Evolutionary conservation across 306 rosid species (phyloP).

Genomic region (Hippophae rhamnoides): DNA sequence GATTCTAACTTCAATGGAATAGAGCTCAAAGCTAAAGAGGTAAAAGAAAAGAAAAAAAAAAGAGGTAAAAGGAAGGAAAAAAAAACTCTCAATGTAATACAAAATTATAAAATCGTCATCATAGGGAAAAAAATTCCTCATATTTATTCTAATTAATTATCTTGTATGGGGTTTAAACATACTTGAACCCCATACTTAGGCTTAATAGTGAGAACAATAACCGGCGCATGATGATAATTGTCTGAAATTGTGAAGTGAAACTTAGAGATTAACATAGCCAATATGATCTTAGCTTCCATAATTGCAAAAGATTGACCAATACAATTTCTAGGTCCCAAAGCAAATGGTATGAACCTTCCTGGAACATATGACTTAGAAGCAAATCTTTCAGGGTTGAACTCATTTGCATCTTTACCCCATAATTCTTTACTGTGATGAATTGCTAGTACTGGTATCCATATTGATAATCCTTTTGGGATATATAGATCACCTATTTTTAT

Average conservation of each 20-base stretch:
- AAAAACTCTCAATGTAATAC: no score
- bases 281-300: slow-evolving; percentile 88
- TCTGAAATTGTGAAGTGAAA: slow-evolving; percentile 61
- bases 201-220: slow-evolving; percentile 76
- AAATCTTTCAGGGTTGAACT: slow-evolving; percentile 81
- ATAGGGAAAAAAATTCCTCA: no score
- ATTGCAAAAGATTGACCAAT: slow-evolving; percentile 83
- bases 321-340: slow-evolving; percentile 80
- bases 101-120: no score
- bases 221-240: slow-evolving; percentile 80
- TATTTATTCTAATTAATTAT: slow-evolving; percentile 2
- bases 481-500: slow-evolving; percentile 66
- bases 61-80: no score
- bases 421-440: slow-evolving; percentile 78
- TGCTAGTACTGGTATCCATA: slow-evolving; percentile 96
- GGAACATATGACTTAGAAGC: slow-evolving; percentile 53
- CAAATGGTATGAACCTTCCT: slow-evolving; percentile 82
- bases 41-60: no score
- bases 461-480: slow-evolving; percentile 81
- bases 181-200: slow-evolving; percentile 93
- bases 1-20: no score
- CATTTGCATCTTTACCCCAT: slow-evolving; percentile 96
- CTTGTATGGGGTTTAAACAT: slow-evolving; percentile 51
- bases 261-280: slow-evolving; percentile 65
- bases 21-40: no score